Evolutionary conservation across 2,329 filamentous ascomycete species (phyloP).

Genomic region (Penicillium aurantiogriseum): DNA sequence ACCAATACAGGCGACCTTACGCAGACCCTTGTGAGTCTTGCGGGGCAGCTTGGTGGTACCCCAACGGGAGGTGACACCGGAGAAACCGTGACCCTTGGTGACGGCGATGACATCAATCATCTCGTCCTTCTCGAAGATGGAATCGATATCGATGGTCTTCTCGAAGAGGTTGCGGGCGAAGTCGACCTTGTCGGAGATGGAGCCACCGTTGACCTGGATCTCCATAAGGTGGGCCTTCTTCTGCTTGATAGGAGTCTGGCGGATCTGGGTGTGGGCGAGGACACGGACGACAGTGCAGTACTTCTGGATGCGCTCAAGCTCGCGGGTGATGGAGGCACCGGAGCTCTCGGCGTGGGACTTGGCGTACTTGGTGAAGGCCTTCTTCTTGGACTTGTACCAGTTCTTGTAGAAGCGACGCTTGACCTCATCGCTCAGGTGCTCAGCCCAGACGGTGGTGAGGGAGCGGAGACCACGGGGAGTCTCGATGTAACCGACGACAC

Average conservation of each 20-base stretch:
- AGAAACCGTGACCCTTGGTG: conserved; percentile 99
- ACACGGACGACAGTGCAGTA: conserved; percentile 99
- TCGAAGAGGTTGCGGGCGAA: conserved; percentile 96
- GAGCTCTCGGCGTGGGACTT: conserved; percentile 98
- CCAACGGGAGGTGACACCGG: conserved; percentile 96
- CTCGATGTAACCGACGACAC: conserved; percentile 99
- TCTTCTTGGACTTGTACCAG: conserved; percentile 99
- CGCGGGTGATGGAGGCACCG: conserved; percentile 87
- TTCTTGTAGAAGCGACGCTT: conserved; percentile 99
- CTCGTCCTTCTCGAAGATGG: conserved; percentile 99
- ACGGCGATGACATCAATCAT: conserved; percentile 99
- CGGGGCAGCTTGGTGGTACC: conserved; percentile 99
- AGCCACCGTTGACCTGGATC: conserved; percentile 99
- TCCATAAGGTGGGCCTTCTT: conserved; percentile 99
- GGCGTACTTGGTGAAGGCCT: conserved; percentile 99
- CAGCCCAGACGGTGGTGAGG: conserved; percentile 98
- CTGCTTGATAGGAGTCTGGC: conserved; percentile 99
- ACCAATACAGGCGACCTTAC: conserved; percentile 99
- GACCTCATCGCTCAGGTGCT: conserved; percentile 97
- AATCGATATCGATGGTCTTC: conserved; percentile 92
- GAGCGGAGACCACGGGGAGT: conserved; percentile 98
- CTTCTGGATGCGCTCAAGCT: conserved; percentile 99
- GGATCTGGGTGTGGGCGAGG: conserved; percentile 98
- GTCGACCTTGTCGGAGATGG: conserved; percentile 91
- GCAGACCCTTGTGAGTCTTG: conserved; percentile 99